phyloP scores from a whole-genome alignment of 1,284 basidiomycete genomes.

The Pseudozyma pruni region DNA sequence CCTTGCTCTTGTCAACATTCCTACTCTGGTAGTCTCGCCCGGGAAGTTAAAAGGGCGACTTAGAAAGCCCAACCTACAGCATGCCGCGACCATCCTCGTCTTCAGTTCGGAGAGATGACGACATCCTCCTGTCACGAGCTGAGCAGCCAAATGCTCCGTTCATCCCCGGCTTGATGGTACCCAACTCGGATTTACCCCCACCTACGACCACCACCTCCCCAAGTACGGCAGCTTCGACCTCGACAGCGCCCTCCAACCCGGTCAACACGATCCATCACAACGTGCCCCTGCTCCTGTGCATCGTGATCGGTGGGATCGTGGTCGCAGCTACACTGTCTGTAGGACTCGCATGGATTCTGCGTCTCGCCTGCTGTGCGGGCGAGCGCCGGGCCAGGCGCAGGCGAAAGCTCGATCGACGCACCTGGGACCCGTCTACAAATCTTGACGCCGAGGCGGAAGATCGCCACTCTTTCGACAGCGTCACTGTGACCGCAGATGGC shows the following conservation, averaged over 20 bases:
- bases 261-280: slow-evolving; percentile 38
- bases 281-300: slow-evolving; percentile 39
- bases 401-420: slow-evolving; percentile 24
- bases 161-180: slow-evolving; percentile 5
- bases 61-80: too few relatives aligned
- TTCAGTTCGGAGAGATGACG: slow-evolving; percentile 4
- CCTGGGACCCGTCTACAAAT: slow-evolving; percentile 15
- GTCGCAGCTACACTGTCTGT: slow-evolving; percentile 36
- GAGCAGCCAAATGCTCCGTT: slow-evolving; percentile 6
- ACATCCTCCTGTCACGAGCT: neutral
- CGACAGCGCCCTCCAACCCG: slow-evolving; percentile 12
- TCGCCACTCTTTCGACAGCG: slow-evolving; percentile 26
- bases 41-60: neutral
- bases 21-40: neutral
- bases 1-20: slow-evolving; percentile 6
- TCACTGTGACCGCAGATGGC: slow-evolving; percentile 23
- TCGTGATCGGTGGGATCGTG: slow-evolving; percentile 48
- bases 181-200: neutral
- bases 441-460: neutral
- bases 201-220: neutral
- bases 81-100: slow-evolving; percentile 13
- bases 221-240: slow-evolving; percentile 8
- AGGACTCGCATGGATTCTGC: slow-evolving; percentile 45
- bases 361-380: slow-evolving; percentile 31
- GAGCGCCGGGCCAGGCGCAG: slow-evolving; percentile 22